Evolutionary conservation across 176 grass and related monocot species (phyloP).

Genomic region (Avena sativa): DNA sequence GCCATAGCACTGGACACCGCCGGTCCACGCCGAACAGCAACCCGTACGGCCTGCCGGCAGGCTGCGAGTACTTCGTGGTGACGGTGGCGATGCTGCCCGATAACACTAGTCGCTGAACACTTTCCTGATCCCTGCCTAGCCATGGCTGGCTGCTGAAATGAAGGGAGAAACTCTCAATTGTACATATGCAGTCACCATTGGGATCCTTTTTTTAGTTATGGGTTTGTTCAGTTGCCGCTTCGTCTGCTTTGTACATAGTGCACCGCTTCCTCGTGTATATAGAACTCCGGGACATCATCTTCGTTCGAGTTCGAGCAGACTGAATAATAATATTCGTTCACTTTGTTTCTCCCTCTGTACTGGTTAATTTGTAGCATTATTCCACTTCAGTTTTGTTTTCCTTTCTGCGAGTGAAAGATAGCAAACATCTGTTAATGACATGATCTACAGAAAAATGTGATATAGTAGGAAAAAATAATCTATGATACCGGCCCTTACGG

Average conservation of each 20-base stretch:
- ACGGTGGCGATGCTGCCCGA: conserved; percentile 94
- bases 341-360: background rate
- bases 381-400: no score
- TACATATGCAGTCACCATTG: conserved; percentile 57
- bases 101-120: conserved; percentile 52
- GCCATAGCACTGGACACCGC: conserved; percentile 17
- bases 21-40: conserved; percentile 52
- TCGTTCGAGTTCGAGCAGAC: conserved; percentile 43
- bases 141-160: conserved; percentile 83
- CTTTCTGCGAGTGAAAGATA: no score
- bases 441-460: no score
- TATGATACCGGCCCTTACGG: no score
- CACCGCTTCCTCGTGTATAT: conserved; percentile 42
- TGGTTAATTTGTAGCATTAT: no score
- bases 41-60: conserved; percentile 63
- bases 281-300: conserved; percentile 32
- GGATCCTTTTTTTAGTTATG: conserved; percentile 7
- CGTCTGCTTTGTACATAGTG: conserved; percentile 50
- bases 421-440: no score
- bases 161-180: conserved; percentile 82
- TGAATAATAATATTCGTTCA: conserved; percentile 53
- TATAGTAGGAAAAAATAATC: no score
- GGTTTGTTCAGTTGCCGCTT: conserved; percentile 29
- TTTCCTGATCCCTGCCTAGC: conserved; percentile 87
- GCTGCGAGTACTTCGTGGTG: conserved; percentile 95